Percentiles rank a stretch among this genome's conserved stretches.
Conservation (phyloP, 179 eudicot genomes). For the Amaranthus tricolor region DNA sequence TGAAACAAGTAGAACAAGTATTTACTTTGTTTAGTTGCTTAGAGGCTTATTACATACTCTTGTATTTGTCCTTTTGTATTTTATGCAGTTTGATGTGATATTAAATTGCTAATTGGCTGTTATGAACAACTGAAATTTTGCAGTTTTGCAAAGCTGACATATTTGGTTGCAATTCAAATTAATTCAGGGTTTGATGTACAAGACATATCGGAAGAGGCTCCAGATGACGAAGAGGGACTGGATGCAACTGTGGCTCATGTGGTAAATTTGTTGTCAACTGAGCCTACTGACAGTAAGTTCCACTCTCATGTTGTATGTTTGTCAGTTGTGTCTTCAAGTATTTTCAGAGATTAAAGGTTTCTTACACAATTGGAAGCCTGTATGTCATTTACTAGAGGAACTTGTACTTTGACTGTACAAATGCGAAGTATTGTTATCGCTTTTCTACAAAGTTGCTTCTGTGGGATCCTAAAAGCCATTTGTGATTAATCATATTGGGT, state of each 20-base stretch:
- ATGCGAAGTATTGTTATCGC: neutral
- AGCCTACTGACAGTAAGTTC: conserved; percentile 49
- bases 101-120: neutral
- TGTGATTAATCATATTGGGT: neutral
- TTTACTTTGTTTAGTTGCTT: conserved; percentile 6
- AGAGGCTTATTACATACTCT: neutral
- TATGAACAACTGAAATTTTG: conserved; percentile 5
- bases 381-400: neutral
- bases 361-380: neutral
- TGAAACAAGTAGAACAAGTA: neutral
- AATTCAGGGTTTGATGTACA: conserved; percentile 48
- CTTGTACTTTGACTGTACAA: neutral
- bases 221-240: conserved; percentile 46
- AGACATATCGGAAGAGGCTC: conserved; percentile 45
- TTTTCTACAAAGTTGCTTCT: neutral
- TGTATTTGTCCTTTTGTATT: neutral
- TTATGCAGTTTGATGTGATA: neutral
- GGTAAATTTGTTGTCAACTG: conserved; percentile 48
- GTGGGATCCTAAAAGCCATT: neutral
- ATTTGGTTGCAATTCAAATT: conserved; percentile 11
- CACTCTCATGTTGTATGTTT: conserved; percentile 8
- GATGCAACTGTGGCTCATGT: conserved; percentile 50
- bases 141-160: conserved; percentile 16
- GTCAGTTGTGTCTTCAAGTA: neutral
- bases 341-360: neutral